Evolutionary conservation across 2,329 filamentous ascomycete species (phyloP).

Genomic region (Fusarium heterosporum): DNA sequence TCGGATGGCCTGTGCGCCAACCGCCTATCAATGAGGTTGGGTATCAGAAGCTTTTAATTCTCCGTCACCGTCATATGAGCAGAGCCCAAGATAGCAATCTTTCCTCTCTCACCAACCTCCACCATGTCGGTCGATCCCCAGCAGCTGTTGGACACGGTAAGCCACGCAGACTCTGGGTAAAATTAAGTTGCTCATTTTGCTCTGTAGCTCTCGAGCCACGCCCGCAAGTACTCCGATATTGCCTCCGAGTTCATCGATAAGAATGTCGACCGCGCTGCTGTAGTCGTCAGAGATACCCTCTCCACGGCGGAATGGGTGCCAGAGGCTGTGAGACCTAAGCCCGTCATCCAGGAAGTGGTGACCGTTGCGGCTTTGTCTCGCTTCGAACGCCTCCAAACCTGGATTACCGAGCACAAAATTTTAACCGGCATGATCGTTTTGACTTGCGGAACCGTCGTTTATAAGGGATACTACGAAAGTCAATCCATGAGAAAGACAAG

Average conservation of each 20-base stretch:
- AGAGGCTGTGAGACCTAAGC: constrained; percentile 70
- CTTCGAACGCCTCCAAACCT: constrained; percentile 71
- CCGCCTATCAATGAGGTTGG: constrained; percentile 38
- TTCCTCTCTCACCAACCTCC: constrained; percentile 41
- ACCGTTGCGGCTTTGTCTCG: constrained; percentile 51
- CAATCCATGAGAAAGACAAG: constrained; percentile 74
- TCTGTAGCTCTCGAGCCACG: constrained; percentile 67
- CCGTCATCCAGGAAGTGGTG: constrained; percentile 56
- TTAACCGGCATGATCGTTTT: constrained; percentile 78
- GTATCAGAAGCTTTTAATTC: constrained; percentile 44
- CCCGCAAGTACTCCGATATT: constrained; percentile 76
- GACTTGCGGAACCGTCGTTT: constrained; percentile 74
- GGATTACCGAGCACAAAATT: constrained; percentile 79
- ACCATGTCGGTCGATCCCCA: constrained; percentile 84
- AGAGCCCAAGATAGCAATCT: constrained; percentile 41
- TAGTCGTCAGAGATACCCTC: constrained; percentile 75
- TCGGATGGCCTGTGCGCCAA: constrained; percentile 41
- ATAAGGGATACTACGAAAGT: constrained; percentile 62
- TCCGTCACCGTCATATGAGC: constrained; percentile 48
- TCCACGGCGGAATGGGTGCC: constrained; percentile 79
- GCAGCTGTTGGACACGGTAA: constrained; percentile 80
- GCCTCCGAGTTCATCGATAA: constrained; percentile 84
- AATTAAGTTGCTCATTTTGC: constrained; percentile 20
- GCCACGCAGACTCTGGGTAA: constrained; percentile 46
- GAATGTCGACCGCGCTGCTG: constrained; percentile 81